phyloP scores from a whole-genome alignment of 1,284 basidiomycete species.

The Fomes fomentarius region DNA sequence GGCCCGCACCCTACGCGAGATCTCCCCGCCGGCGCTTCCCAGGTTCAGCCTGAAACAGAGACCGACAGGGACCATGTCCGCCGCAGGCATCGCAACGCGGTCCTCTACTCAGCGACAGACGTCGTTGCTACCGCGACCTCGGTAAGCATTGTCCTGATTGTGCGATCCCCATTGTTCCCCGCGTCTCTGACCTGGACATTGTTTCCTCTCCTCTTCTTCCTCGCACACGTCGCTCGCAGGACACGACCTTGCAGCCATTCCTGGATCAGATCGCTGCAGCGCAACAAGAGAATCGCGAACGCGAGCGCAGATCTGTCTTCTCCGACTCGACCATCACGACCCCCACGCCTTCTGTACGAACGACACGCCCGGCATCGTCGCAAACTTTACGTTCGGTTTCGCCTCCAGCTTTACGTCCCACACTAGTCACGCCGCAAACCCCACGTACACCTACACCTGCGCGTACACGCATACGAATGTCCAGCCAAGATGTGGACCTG shows the following conservation, averaged over 20 bases:
- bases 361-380: neutral
- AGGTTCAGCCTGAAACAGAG: constrained; percentile 8
- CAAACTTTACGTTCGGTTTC: constrained; percentile 1
- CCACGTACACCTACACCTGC: neutral
- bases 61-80: constrained; percentile 17
- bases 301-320: constrained; percentile 1
- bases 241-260: constrained; percentile 22
- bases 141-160: constrained; percentile 31
- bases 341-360: constrained; percentile 6
- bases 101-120: constrained; percentile 30
- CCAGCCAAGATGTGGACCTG: constrained; percentile 6
- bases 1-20: constrained; percentile 7
- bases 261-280: constrained; percentile 21
- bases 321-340: neutral
- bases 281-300: constrained; percentile 13
- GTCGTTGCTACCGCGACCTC: constrained; percentile 35
- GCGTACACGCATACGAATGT: constrained; percentile 16
- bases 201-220: constrained; percentile 4
- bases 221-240: constrained; percentile 7
- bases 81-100: constrained; percentile 29
- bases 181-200: constrained; percentile 13
- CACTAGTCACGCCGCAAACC: neutral
- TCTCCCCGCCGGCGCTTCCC: constrained; percentile 13
- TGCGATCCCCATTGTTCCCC: constrained; percentile 14
- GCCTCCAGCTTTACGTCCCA: constrained; percentile 7